Percentiles rank a stretch among this genome's conserved stretches.
Evolutionary conservation across 78 protist genomes (phyloP).

Genomic region (Dictyostelium citrinum): DNA sequence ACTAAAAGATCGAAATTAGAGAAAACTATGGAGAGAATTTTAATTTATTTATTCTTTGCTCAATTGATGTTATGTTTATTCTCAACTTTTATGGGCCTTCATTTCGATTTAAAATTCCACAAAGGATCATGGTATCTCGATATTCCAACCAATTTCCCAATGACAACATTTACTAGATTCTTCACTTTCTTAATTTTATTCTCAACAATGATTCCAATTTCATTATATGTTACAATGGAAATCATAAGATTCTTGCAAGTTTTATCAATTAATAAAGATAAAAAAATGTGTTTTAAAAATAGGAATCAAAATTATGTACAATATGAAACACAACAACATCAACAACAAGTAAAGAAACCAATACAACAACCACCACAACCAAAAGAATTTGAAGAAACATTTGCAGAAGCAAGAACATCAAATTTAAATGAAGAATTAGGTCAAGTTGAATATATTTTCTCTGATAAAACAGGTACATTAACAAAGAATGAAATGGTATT

Average conservation of each 20-base stretch:
- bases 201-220: constrained; percentile 76
- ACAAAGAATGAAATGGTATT: constrained; percentile 85
- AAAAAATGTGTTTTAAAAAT: constrained; percentile 31
- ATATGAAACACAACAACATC: not conserved
- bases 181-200: constrained; percentile 59
- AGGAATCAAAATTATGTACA: not conserved
- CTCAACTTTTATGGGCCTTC: constrained; percentile 3
- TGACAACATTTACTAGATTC: not conserved
- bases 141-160: not conserved
- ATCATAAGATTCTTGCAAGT: constrained; percentile 17
- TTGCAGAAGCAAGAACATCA: constrained; percentile 77
- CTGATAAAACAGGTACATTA: constrained; percentile 88
- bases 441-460: constrained; percentile 70
- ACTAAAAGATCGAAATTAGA: constrained; percentile 49
- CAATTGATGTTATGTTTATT: constrained; percentile 21
- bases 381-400: constrained; percentile 76
- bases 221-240: constrained; percentile 81
- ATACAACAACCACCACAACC: not conserved
- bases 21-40: constrained; percentile 4
- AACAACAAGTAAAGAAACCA: constrained; percentile 77
- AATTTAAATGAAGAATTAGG: constrained; percentile 80
- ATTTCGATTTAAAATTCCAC: not conserved
- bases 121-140: not conserved
- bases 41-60: constrained; percentile 22
- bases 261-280: constrained; percentile 24